Evolutionary conservation across 129 eudicot species (phyloP).

Genomic region (Pseudognaphalium luteoalbum): DNA sequence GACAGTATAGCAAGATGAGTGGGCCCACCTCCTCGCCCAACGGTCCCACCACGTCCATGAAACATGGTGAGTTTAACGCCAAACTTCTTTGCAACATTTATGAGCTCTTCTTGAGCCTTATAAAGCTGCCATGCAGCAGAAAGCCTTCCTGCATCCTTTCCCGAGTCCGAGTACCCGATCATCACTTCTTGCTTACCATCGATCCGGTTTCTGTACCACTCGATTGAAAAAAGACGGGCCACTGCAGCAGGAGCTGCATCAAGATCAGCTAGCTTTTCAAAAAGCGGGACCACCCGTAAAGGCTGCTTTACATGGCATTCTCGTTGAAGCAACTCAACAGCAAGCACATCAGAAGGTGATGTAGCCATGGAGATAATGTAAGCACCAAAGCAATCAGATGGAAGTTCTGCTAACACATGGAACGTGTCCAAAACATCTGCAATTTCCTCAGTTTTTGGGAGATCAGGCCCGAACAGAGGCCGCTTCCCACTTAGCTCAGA

Average conservation of each 20-base stretch:
- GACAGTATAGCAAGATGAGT: conserved; percentile 95
- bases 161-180: conserved; percentile 98
- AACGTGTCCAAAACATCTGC: conserved; percentile 90
- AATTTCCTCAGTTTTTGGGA: conserved; percentile 86
- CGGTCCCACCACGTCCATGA: conserved; percentile 99
- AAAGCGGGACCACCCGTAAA: conserved; percentile 89
- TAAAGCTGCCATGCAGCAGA: conserved; percentile 97
- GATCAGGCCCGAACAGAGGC: conserved; percentile 91
- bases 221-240: conserved; percentile 90
- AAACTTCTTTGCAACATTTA: conserved; percentile 75
- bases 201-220: conserved; percentile 84
- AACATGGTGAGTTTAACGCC: conserved; percentile 95
- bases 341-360: conserved; percentile 92
- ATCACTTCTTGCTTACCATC: conserved; percentile 98
- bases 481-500: conserved; percentile 86
- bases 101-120: conserved; percentile 97
- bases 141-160: conserved; percentile 94
- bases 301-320: conserved; percentile 89
- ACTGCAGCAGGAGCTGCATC: conserved; percentile 95
- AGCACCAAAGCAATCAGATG: conserved; percentile 97
- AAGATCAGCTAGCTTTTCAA: conserved; percentile 86
- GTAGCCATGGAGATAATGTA: conserved; percentile 99
- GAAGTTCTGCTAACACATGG: conserved; percentile 85
- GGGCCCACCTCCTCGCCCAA: conserved; percentile 99
- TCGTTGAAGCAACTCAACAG: conserved; percentile 95